Evolutionary conservation across 2,329 filamentous ascomycete species (phyloP), one percentile per base, ranked within the genome.

Genomic region (Colletotrichum plurivorum): DNA sequence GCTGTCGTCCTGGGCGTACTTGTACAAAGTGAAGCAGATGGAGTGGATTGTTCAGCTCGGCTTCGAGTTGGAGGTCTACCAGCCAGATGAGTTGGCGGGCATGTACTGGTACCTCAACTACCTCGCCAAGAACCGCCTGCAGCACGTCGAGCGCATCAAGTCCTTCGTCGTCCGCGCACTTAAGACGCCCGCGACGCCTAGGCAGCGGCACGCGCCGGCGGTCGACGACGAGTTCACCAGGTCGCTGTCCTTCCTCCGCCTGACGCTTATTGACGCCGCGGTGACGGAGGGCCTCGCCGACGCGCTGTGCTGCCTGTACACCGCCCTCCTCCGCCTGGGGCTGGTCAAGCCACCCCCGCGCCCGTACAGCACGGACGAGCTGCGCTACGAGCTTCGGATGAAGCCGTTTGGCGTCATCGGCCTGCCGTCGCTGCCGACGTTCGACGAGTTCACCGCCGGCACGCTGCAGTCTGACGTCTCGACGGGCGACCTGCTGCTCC

Each of bases 61-160:
- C 13, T 98, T 99, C 78, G 96, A 99, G 80, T 90, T 98, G 13
- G 92, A 95, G 51, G 89, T 97, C 10, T 98, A 98, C 79, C 90
- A 95, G 61, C 87, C 90, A 0, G 92, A 97, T 78, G 96, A 99
- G 78, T 85, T 96, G 10, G 88, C 90, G 0, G 90, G 90, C 25
- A 97, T 98, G 93, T 98, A 98, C 79, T 96, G 93, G 90, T 94
- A 97, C 78, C 83, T 97, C 71, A 89, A 93, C 73, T 89, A 93
- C 81, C 82, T 97, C 68, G 84, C 92, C 75, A 88, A 90, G 76
- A 89, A 92, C 63, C 85, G 92, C 70, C 81, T 89, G 53, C 86
- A 90, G 76, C 89, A 98, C 75, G 82, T 92, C 25, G 91, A 94
- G 73, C 88, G 93, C 61, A 94, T 96, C 73, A 89, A 91, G 73